These are phyloP conservation scores for Fistulifera pelliculosa DNA, from an alignment of 108 stramenopile genomes.

Conservation along the genomic window DNA sequence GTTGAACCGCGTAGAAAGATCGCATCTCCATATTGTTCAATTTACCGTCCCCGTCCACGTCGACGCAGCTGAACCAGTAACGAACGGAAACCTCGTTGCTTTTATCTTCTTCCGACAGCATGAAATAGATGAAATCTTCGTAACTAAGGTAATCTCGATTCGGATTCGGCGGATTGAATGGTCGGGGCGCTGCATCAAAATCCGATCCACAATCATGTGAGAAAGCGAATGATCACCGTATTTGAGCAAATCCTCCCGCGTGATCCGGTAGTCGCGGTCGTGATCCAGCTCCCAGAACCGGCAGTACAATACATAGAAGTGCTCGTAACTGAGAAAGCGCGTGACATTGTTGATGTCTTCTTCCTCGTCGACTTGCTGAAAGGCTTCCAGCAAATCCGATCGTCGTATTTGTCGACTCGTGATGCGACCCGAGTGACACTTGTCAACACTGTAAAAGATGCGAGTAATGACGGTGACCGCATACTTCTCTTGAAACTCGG, in stretches of 20 bases:
- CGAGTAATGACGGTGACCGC: conserved; percentile 94
- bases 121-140: conserved; percentile 98
- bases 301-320: conserved; percentile 98
- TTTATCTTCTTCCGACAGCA: conserved; percentile 94
- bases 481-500: conserved; percentile 97
- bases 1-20: conserved; percentile 83
- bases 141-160: conserved; percentile 72
- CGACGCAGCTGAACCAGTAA: conserved; percentile 96
- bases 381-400: conserved; percentile 76
- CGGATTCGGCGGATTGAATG: conserved; percentile 46
- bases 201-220: conserved; percentile 95
- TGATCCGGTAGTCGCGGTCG: conserved; percentile 92
- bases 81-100: conserved; percentile 83
- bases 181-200: conserved; percentile 89
- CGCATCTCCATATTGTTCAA: conserved; percentile 95
- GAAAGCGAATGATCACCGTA: conserved; percentile 92
- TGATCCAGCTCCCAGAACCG: conserved; percentile 98
- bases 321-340: conserved; percentile 90
- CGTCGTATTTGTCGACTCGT: conserved; percentile 84
- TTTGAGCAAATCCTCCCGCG: conserved; percentile 89
- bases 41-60: conserved; percentile 93
- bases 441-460: conserved; percentile 90
- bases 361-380: conserved; percentile 86
- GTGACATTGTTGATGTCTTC: conserved; percentile 97
- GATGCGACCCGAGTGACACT: conserved; percentile 81